These are phyloP conservation scores for Chlorencoelia australis DNA, from an alignment of 2,329 filamentous ascomycete genomes.

Conservation along the genomic window DNA sequence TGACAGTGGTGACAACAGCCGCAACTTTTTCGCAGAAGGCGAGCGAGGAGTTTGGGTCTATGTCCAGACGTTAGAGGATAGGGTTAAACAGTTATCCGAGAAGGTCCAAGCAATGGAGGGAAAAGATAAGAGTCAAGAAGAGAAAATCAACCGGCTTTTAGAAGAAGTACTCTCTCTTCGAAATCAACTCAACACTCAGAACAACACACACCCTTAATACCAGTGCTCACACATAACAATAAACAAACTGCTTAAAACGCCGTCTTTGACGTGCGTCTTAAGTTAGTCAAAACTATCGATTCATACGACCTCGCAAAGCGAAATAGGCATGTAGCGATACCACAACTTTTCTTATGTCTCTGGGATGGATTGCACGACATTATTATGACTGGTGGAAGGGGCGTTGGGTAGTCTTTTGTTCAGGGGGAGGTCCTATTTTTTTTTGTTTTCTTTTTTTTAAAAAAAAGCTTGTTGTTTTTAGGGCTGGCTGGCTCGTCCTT, in stretches of 20 bases:
- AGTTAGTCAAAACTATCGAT: no score
- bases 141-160: conserved; percentile 22
- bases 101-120: conserved; percentile 33
- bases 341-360: conserved; percentile 8
- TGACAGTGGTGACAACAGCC: conserved; percentile 45
- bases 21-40: conserved; percentile 54
- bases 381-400: conserved; percentile 14
- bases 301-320: no score
- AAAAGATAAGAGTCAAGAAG: conserved; percentile 20
- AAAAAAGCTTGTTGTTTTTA: conserved; percentile 12
- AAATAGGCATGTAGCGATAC: no score
- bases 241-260: no score
- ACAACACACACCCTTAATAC: conserved; percentile 14
- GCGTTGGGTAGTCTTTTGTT: conserved; percentile 16
- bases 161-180: conserved; percentile 22
- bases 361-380: conserved; percentile 13
- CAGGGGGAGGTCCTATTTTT: no score
- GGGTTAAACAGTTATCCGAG: conserved; percentile 37
- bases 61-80: conserved; percentile 58
- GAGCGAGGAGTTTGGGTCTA: conserved; percentile 62
- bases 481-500: conserved; percentile 8
- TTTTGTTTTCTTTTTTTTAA: conserved; percentile 6
- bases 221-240: no score
- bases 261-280: no score
- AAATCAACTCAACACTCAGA: conserved; percentile 18